Base-by-base conservation (phyloP, 768 basidiomycete genomes). In the Tricholoma bakamatsutake region DNA sequence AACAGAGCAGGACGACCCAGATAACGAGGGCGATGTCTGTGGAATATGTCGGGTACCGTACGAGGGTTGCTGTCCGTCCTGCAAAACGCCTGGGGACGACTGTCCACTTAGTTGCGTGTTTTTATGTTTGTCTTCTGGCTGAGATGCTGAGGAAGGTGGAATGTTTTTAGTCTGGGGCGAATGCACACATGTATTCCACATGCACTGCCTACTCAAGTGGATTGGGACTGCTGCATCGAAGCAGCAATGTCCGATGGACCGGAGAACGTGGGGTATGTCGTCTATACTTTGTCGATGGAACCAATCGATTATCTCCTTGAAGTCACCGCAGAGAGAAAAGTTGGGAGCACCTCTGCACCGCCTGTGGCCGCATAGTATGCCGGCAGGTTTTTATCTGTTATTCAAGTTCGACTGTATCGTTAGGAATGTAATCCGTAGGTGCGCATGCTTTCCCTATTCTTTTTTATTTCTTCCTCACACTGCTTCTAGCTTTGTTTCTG, bases 171-270 rank as follows among this genome's bases (percentile, higher is more conserved):
- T 98, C 53, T 98, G 94, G 92, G 97, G 97, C 33, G 87, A 97
- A 72, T 99, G 96, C 66, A 92, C 85, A 5, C 97, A 98, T 68
- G 85, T 97, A 55, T 99, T 98, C 66, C 97, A 99, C 68, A 94
- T 98, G 92, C 96, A 99, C 69, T 98, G 96, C 71, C 73, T 99
- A 11, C 78, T 96, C 60, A 97, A 98, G 69, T 99, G 97, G 97
- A 83, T 98, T 57, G 86, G 86, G 3, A 95, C 94, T 0, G 74
- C 83, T 4, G 84, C 90, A 12, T 94, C 90, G 34, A 98, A 98
- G 69, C 87, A 89, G 62, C 93, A 95, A 62, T 99, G 97, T 76
- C 97, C 97, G n/a, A 95, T 99, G 93, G 96, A 98, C 67, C 79
- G 97, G 30, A 75, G 93, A 63, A 76, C 86, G 2, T 99, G 96